Evolutionary conservation across 345 rosid genomes (phyloP), one percentile per base, ranked within the genome.

Genomic region (Salix dunnii): DNA sequence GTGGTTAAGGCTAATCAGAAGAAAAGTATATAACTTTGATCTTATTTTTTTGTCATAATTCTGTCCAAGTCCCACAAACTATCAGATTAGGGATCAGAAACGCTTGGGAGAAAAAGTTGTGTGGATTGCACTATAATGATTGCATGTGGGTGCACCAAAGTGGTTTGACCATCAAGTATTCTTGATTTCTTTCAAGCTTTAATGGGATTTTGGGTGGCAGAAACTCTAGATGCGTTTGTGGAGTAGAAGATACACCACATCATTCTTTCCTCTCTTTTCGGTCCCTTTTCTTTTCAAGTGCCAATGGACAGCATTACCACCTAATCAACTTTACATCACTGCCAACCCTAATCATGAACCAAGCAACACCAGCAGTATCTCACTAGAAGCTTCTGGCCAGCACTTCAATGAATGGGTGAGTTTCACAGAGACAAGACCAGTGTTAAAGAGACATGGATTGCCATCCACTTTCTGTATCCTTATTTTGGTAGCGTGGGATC

Each of bases 141-240:
- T 74, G 80, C 83, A 76, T 79, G 81, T 80, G 82, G 71, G 77
- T n/a, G 49, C n/a, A 8, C 36, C 62, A 38, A 48, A 36, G 82
- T 72, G 84, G 81, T 78, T 82, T 82, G 87, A 82, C 86, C 70
- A 78, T 73, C 76, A 12, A 80, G 65, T 55, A 58, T 67, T 18
- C 69, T 25, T 3, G 61, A 33, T 49, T 31, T 73, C 66, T 61
- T 43, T 31, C 46, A 46, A 63, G 70, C 74, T 28, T 55, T 70
- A n/a, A 77, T 77, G 62, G 60, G 35, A 46, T 70, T 74, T 70
- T 61, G 10, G 67, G 84, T 68, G 82, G 80, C 67, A 70, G 78
- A 61, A 76, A 73, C 62, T 60, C 61, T 48, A 74, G 73, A 71
- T 48, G 55, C 27, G 74, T 38, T 68, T 48, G 28, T 68, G 74